Conservation (phyloP, 2,329 filamentous ascomycete species). For the Elsinoe ampelina region DNA sequence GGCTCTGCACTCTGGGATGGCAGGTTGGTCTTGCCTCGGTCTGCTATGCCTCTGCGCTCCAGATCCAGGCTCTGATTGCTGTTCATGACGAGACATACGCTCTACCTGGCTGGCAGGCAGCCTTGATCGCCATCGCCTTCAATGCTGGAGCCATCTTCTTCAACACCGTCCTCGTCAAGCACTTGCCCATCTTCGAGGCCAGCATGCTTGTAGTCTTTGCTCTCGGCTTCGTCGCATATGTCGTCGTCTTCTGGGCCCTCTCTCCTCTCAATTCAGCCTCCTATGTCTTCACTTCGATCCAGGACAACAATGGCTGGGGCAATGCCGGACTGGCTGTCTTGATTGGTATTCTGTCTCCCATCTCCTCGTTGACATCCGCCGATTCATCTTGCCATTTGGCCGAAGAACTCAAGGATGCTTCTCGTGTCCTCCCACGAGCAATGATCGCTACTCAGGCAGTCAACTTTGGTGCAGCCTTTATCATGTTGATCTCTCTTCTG, state of each 20-base stretch:
- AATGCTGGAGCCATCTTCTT: constrained; percentile 21
- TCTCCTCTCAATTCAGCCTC: constrained; percentile 15
- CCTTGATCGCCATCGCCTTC: constrained; percentile 16
- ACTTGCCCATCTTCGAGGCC: constrained; percentile 23
- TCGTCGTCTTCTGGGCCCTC: constrained; percentile 24
- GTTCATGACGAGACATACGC: constrained; percentile 20
- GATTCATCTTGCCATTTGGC: constrained; percentile 19
- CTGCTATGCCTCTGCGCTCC: constrained; percentile 22
- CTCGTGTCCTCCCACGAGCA: constrained; percentile 18
- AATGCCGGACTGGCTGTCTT: constrained; percentile 20
- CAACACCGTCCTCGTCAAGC: constrained; percentile 24
- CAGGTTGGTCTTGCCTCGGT: constrained; percentile 23
- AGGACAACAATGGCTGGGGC: constrained; percentile 21
- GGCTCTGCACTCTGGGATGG: constrained; percentile 25
- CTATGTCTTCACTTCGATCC: constrained; percentile 21
- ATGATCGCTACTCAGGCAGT: constrained; percentile 20
- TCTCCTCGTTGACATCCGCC: constrained; percentile 13
- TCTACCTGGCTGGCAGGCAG: constrained; percentile 18
- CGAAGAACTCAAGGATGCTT: constrained; percentile 20
- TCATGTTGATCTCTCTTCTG: constrained; percentile 22
- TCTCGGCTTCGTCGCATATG: constrained; percentile 25
- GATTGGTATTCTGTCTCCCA: constrained; percentile 21
- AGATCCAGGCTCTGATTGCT: constrained; percentile 23
- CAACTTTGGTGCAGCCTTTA: constrained; percentile 20
- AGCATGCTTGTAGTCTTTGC: constrained; percentile 23